These are phyloP conservation scores for Tuber brumale DNA, from an alignment of 495 filamentous ascomycete genomes.

Conservation along the genomic window DNA sequence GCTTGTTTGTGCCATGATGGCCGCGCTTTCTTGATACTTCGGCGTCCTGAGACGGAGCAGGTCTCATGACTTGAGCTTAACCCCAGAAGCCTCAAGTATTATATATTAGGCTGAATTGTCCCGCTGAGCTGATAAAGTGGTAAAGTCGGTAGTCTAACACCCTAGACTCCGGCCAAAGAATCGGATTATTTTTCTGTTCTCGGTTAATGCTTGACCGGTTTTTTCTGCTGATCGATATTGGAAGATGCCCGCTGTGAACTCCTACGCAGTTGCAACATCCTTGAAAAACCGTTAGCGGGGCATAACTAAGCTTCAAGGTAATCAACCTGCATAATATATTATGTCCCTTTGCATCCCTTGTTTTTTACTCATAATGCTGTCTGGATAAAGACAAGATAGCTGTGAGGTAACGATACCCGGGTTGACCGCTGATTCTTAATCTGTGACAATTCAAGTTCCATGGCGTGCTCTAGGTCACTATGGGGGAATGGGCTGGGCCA, in stretches of 20 bases:
- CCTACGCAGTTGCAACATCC: neutral
- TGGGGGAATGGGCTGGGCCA: neutral
- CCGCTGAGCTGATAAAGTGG: neutral
- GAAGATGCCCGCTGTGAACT: neutral
- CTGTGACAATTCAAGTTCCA: neutral
- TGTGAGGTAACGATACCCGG: neutral
- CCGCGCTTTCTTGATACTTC: neutral
- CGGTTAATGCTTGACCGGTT: neutral
- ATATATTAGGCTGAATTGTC: neutral
- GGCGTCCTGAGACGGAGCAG: neutral
- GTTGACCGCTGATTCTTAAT: neutral
- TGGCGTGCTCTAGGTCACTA: neutral
- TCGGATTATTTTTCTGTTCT: neutral
- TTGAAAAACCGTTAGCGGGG: neutral
- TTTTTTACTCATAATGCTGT: neutral
- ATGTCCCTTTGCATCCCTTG: neutral
- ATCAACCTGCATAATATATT: neutral
- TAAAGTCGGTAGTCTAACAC: neutral
- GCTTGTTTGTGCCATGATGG: neutral
- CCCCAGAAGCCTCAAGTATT: neutral
- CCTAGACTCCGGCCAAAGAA: no score
- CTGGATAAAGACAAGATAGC: neutral
- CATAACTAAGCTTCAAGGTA: neutral
- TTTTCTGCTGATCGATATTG: neutral
- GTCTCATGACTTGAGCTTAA: neutral